Conservation (phyloP, 2,329 filamentous ascomycete genomes). For the Hymenoscyphus infarciens region DNA sequence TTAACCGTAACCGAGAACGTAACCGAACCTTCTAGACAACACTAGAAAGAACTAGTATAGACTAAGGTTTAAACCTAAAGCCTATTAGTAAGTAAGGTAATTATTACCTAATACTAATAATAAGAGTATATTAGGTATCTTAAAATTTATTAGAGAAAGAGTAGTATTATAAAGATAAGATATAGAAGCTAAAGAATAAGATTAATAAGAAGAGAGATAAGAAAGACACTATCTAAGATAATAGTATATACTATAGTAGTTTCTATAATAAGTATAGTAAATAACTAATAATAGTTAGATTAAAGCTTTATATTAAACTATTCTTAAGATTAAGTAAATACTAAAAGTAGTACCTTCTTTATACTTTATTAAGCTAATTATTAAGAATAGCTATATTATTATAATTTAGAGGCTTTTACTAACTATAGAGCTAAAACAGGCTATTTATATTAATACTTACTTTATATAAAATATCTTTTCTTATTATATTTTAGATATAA, state of each 20-base stretch:
- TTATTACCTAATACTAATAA: too few relatives aligned
- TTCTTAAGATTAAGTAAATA: background rate
- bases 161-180: constrained; percentile 11
- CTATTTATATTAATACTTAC: background rate
- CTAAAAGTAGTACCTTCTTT: background rate
- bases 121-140: constrained; percentile 3
- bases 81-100: too few relatives aligned
- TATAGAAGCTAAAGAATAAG: constrained; percentile 12
- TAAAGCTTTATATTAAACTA: background rate
- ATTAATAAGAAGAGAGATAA: constrained; percentile 14
- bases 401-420: background rate
- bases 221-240: constrained; percentile 15
- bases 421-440: background rate
- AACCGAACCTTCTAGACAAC: too few relatives aligned
- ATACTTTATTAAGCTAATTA: background rate
- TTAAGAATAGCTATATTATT: background rate
- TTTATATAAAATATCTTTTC: background rate
- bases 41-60: too few relatives aligned
- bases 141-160: constrained; percentile 10
- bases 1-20: too few relatives aligned
- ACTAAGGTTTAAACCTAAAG: too few relatives aligned
- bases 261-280: constrained; percentile 4
- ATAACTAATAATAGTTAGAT: background rate
- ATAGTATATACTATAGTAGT: constrained; percentile 22
- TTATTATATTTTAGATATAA: background rate